Evolutionary conservation across 208 protist species (phyloP).

Genomic region (Leishmania major): DNA sequence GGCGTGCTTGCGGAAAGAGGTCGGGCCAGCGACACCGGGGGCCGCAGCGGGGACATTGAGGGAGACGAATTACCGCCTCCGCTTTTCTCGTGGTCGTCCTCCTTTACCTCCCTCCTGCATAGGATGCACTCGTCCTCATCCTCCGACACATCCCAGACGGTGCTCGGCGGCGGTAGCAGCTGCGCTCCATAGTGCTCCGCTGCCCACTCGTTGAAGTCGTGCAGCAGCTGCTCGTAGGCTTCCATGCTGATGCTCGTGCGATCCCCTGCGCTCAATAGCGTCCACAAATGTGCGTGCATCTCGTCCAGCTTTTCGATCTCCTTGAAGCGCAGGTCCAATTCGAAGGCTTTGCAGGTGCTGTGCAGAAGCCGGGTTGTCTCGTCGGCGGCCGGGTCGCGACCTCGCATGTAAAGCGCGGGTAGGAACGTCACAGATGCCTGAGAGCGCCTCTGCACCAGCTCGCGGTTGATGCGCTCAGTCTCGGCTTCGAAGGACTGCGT

Average conservation of each 20-base stretch:
- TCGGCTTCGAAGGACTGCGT: slow-evolving; percentile 28
- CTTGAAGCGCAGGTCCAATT: slow-evolving; percentile 76
- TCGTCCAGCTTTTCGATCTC: slow-evolving; percentile 83
- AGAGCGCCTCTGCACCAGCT: slow-evolving; percentile 32
- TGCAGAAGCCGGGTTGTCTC: slow-evolving; percentile 50
- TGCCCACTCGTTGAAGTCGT: slow-evolving; percentile 47
- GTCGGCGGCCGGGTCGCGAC: slow-evolving; percentile 51
- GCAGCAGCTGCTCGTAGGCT: slow-evolving; percentile 64
- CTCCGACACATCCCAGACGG: slow-evolving; percentile 24
- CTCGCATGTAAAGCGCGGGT: slow-evolving; percentile 66
- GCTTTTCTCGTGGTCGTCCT: background rate
- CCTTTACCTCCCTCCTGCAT: background rate
- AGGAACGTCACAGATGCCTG: slow-evolving; percentile 33
- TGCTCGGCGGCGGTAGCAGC: slow-evolving; percentile 12
- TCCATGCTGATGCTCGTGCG: slow-evolving; percentile 52
- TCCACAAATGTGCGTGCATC: slow-evolving; percentile 75
- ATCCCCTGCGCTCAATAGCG: slow-evolving; percentile 53
- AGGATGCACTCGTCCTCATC: slow-evolving; percentile 6
- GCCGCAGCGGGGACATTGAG: background rate
- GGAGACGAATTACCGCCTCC: background rate
- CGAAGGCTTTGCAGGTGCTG: slow-evolving; percentile 74
- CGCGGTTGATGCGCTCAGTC: slow-evolving; percentile 52
- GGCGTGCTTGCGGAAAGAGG: background rate
- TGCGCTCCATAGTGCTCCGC: slow-evolving; percentile 19
- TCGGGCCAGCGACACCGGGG: too few relatives aligned